phyloP scores from a whole-genome alignment of 371 early-diverging fungal species.

The Circinella minor region DNA sequence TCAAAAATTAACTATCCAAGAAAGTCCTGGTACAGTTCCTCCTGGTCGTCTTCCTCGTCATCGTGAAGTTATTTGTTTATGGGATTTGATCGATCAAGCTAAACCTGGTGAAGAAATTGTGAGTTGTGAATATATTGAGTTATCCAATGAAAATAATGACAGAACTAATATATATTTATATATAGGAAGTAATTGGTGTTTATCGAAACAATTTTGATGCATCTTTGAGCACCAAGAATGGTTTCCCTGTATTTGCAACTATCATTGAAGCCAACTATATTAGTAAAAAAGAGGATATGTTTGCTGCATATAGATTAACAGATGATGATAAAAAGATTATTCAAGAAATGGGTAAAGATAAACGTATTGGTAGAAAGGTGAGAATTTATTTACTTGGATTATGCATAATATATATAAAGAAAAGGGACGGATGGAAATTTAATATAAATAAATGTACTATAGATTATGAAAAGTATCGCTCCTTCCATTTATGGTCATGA shows the following conservation, averaged over 20 bases:
- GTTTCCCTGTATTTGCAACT: constrained; percentile 98
- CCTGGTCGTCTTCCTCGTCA: constrained; percentile 97
- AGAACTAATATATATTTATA: no score
- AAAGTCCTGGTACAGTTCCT: constrained; percentile 97
- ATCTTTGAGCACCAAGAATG: constrained; percentile 90
- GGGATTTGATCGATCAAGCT: constrained; percentile 98
- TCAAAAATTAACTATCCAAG: constrained; percentile 98
- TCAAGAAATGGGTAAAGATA: constrained; percentile 78
- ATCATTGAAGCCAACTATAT: constrained; percentile 96
- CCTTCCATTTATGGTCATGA: constrained; percentile 99
- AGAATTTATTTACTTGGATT: no score
- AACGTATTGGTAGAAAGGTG: constrained; percentile 80
- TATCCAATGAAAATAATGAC: no score
- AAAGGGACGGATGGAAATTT: no score
- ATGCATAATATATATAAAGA: no score
- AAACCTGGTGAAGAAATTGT: constrained; percentile 99
- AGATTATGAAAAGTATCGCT: constrained; percentile 96
- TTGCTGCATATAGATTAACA: constrained; percentile 83
- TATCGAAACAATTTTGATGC: constrained; percentile 97
- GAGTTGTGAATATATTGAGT: constrained; percentile 16
- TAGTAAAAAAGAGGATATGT: constrained; percentile 86
- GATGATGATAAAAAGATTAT: constrained; percentile 94
- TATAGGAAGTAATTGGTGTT: constrained; percentile 93
- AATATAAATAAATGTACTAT: not conserved
- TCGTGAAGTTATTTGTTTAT: constrained; percentile 93